These are phyloP conservation scores for Yamadazyma friedrichii DNA, from an alignment of 1,139 yeast species.

Conservation along the genomic window DNA sequence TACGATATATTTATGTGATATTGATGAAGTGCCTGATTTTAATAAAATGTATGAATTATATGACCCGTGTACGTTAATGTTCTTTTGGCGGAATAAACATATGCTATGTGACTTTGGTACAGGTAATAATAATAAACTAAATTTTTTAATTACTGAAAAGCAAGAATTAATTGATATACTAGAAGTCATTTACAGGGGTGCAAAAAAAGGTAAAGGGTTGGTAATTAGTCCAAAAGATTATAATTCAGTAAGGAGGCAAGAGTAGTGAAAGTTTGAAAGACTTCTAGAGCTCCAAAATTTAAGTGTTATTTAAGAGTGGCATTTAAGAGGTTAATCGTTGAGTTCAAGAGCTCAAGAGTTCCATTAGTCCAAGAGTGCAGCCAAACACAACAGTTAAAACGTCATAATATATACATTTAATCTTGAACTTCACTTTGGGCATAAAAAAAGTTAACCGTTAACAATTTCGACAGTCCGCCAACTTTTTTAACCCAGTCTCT, in stretches of 20 bases:
- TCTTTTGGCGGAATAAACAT: constrained; percentile 89
- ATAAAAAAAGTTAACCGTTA: constrained; percentile 77
- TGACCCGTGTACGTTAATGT: constrained; percentile 91
- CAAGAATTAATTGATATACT: constrained; percentile 91
- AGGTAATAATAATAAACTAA: constrained; percentile 92
- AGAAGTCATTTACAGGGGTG: constrained; percentile 89
- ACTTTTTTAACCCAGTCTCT: constrained; percentile 67
- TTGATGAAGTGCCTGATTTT: constrained; percentile 86
- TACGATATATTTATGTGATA: constrained; percentile 82
- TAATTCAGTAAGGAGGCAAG: constrained; percentile 24
- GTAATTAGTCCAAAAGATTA: constrained; percentile 81
- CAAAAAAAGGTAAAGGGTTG: constrained; percentile 87
- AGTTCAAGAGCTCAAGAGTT: too few species aligned
- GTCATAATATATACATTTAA: not conserved
- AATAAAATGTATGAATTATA: constrained; percentile 89
- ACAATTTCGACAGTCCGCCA: constrained; percentile 58
- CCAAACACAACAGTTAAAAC: too few species aligned
- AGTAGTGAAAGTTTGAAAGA: not conserved
- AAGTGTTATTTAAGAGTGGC: too few species aligned
- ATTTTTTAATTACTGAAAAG: constrained; percentile 71
- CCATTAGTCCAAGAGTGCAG: too few species aligned
- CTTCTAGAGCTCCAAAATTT: not conserved
- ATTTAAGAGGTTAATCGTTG: too few species aligned
- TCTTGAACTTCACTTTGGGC: constrained; percentile 60
- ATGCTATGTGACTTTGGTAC: constrained; percentile 99